Evolutionary conservation across 257 asterid species (phyloP), one percentile per base, ranked within the genome.

Genomic region (Solanum tacnaense): DNA sequence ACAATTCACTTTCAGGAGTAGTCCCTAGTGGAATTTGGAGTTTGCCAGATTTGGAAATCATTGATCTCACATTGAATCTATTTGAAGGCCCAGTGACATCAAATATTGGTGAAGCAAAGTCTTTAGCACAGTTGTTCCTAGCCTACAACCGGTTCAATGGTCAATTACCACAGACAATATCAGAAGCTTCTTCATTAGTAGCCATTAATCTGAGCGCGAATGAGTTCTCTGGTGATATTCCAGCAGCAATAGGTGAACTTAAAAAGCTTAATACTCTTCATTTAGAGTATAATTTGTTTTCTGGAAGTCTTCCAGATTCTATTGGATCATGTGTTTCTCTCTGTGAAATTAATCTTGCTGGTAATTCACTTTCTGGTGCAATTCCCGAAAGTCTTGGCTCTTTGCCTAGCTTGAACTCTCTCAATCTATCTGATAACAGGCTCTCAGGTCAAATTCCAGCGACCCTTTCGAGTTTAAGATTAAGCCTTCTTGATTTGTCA

Each of bases 401-500:
- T 49, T 90, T 91, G 46, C 89, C 72, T 35, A 84, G 88, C 41
- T 88, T 92, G 89, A 89, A 91, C 89, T 91, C 89, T 79, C 86
- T 92, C 44, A 92, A 92, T 85, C 65, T 92, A 16, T 92, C 94
- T 13, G 82, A 65, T 86, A 92, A 92, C 88, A 49, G 76, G 5
- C 86, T 92, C 86, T 88, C 90, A 2, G 93, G 94, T 83, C 86
- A 81, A 15, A 92, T 92, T 81, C 94, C 94, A 35, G 72, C 9
- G 35, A 89, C 87, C 36, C 75, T 92, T 27, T 84, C 94, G 6
- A 82, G 90, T 2, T 88, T 87, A 31, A 86, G 89, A 65, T 89
- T 92, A 36, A 92, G 90, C 86, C 89, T 92, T 65, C 94, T 92
- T 70, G 94, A 92, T 87, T 76, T 92, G 84, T 88, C 94, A 11